Percentiles rank a stretch among this genome's conserved stretches.
Evolutionary conservation across 116 monocot species (phyloP).

Genomic region (Phalaenopsis hybrid): DNA sequence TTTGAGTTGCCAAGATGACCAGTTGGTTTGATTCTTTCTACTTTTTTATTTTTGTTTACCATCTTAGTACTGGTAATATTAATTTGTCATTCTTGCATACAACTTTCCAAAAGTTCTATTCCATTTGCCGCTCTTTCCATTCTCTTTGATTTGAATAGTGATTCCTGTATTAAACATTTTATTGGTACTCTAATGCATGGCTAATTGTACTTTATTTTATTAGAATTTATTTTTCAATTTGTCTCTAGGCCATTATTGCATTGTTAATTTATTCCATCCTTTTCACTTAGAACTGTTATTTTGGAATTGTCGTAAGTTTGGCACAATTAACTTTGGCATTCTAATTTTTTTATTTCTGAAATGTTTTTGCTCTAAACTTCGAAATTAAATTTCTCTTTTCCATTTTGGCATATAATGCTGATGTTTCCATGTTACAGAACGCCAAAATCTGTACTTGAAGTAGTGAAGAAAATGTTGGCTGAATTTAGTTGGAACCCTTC

Average conservation of each 20-base stretch:
- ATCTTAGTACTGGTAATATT: too few relatives aligned
- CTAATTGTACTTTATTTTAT: background rate
- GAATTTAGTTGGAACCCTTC: conserved; percentile 67
- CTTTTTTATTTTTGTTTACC: too few relatives aligned
- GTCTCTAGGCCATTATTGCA: background rate
- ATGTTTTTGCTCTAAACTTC: background rate
- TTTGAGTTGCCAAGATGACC: too few relatives aligned
- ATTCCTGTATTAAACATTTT: too few relatives aligned
- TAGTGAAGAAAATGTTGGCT: conserved; percentile 87
- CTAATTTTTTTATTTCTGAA: background rate
- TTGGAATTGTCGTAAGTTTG: background rate
- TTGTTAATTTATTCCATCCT: background rate
- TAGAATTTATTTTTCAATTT: background rate
- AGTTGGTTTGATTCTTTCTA: too few relatives aligned
- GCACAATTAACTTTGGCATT: background rate
- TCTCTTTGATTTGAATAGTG: too few relatives aligned
- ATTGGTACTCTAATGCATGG: background rate
- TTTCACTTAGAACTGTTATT: background rate
- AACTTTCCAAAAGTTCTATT: too few relatives aligned
- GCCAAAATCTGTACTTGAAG: conserved; percentile 81
- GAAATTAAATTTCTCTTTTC: background rate
- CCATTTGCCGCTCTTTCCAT: too few relatives aligned
- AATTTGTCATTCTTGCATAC: too few relatives aligned
- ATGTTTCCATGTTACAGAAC: conserved; percentile 47
- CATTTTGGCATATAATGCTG: background rate